A percentile compares a stretch with the other conserved stretches of the same genome.
Conservation (phyloP, 257 asterid species). For the Forsythia suspensa region DNA sequence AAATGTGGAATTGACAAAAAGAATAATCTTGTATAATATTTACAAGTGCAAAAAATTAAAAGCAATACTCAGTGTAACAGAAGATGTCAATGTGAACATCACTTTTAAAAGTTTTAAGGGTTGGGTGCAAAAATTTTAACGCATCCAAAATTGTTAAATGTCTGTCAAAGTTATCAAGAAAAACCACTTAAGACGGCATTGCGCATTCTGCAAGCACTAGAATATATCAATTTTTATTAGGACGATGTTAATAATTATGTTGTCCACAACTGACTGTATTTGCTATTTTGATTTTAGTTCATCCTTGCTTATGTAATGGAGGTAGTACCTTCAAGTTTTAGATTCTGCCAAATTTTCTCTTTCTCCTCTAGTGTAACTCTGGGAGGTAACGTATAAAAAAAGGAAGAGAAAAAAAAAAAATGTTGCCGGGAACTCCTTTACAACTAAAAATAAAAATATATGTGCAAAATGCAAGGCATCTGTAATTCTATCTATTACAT, state of each 20-base stretch:
- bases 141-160: neutral
- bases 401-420: neutral
- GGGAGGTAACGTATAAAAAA: neutral
- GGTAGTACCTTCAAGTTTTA: neutral
- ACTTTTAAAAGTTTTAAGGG: constrained; percentile 13
- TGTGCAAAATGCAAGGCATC: constrained; percentile 1
- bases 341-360: neutral
- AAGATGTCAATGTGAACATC: constrained; percentile 17
- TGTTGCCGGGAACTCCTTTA: neutral
- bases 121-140: neutral
- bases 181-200: neutral
- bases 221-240: neutral
- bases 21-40: constrained; percentile 5
- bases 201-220: neutral
- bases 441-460: constrained; percentile 6
- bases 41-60: constrained; percentile 7
- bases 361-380: neutral
- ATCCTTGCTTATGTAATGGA: neutral
- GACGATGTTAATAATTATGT: neutral
- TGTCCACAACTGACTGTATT: neutral
- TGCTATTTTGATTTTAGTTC: neutral
- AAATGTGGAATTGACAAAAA: neutral
- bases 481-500: constrained; percentile 11
- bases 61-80: constrained; percentile 3
- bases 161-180: neutral